A percentile compares a stretch with the other conserved stretches of the same genome.
Evolutionary conservation across 164 flowering plant genomes (phyloP).

Genomic region (Brasenia schreberi): DNA sequence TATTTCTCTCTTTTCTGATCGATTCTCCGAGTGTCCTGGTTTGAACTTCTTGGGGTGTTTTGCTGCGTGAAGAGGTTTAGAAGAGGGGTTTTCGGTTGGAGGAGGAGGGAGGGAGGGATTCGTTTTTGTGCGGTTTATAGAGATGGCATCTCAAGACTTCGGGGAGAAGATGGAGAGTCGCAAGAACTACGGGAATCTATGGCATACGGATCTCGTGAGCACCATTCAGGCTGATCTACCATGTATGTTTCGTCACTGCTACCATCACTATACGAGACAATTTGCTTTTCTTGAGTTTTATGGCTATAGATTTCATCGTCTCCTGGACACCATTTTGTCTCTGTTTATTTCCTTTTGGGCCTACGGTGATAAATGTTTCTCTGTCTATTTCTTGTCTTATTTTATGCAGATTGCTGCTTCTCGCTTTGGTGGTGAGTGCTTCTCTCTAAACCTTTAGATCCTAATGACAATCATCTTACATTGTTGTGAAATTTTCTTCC

Average conservation of each 20-base stretch:
- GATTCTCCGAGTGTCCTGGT: no score
- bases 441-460: background rate
- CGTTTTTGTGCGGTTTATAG: background rate
- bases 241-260: constrained; percentile 24
- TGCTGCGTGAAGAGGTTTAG: no score
- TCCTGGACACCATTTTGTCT: background rate
- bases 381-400: background rate
- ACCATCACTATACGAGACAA: background rate
- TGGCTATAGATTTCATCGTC: background rate
- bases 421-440: constrained; percentile 26
- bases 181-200: constrained; percentile 61
- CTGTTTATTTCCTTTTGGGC: no score
- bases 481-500: background rate
- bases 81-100: background rate
- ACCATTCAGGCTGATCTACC: constrained; percentile 60
- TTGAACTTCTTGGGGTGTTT: no score
- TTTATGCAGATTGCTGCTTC: constrained; percentile 36
- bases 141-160: constrained; percentile 36
- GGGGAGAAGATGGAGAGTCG: constrained; percentile 69
- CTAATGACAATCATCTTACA: background rate
- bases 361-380: background rate
- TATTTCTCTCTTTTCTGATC: no score
- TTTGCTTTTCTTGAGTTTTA: background rate
- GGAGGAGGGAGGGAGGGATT: background rate
- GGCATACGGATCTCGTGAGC: constrained; percentile 76